phyloP scores from a whole-genome alignment of 2,329 filamentous ascomycete species.

The Penicillium sp. region DNA sequence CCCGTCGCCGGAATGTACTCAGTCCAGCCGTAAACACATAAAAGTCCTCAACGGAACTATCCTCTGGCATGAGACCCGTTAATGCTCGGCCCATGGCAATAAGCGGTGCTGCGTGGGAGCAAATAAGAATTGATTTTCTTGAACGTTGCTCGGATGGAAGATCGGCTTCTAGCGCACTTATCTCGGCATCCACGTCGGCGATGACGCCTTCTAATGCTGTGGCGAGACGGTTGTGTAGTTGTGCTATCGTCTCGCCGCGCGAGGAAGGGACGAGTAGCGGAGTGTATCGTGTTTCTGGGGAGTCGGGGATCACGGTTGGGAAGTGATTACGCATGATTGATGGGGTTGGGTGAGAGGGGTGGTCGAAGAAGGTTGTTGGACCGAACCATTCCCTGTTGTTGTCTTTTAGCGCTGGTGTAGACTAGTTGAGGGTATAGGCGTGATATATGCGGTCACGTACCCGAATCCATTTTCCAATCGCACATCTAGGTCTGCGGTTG shows the following conservation, averaged over 20 bases:
- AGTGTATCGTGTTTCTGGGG: conserved; percentile 48
- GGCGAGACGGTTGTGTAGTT: conserved; percentile 76
- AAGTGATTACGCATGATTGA: conserved; percentile 63
- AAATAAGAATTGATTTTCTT: conserved; percentile 64
- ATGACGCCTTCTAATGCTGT: conserved; percentile 67
- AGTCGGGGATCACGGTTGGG: conserved; percentile 47
- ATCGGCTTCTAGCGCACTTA: conserved; percentile 33
- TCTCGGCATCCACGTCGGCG: conserved; percentile 61
- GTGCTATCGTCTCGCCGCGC: conserved; percentile 71
- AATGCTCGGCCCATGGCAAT: conserved; percentile 80
- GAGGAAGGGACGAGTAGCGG: conserved; percentile 64
- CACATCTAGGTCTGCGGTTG: conserved; percentile 37
- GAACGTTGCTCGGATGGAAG: conserved; percentile 54
- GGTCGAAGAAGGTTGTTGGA: conserved; percentile 69
- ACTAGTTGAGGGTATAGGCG: background rate
- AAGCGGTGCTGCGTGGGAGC: conserved; percentile 82
- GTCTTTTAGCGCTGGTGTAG: background rate
- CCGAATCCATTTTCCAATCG: conserved; percentile 52
- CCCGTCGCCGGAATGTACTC: conserved; percentile 59
- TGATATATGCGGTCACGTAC: conserved; percentile 30
- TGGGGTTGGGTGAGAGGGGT: conserved; percentile 69
- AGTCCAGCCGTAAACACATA: conserved; percentile 77
- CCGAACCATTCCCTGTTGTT: conserved; percentile 80
- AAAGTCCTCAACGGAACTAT: conserved; percentile 72
- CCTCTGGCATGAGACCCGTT: conserved; percentile 70